Base-by-base conservation (phyloP, 306 rosid genomes). In the Citrullus colocynthis region DNA sequence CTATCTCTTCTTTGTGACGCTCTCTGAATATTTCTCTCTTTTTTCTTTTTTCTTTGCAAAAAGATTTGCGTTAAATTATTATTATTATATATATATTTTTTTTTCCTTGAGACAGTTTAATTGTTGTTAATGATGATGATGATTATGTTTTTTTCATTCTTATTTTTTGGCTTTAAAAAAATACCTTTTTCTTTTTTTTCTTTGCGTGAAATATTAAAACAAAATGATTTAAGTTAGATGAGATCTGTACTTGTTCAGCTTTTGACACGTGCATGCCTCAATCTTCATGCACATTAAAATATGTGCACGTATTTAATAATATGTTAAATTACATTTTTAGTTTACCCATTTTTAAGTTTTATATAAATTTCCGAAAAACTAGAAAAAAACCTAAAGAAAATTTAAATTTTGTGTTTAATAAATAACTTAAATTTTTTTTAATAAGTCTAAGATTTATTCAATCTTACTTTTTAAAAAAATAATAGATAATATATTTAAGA, bases 1-100 rank as follows among this genome's bases (percentile, higher is more conserved):
- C 88, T 79, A 67, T 44, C 75, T 44, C 74, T 73, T 80, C 71
- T 81, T 54, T 80, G 17, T 64, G 37, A 9, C 34, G 32, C 37
- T 24, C 78, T 82, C 74, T 80, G 74, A 60, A 20, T 6, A 4
- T 74, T 7, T 34, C 13, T 44, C 4, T 24, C 0, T 37, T 69
- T 42, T 52, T 16, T 17, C 9, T 74, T 51, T 34, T 30, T 16
- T 28, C 18, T 28, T 70, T 21, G 1, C 18, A 36, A 11, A 64
- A 36, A 34, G 52, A 6, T 66, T 66, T 8, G 14, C 10, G 30
- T 39, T 66, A 37, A 36, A 34, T 63, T 12, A 34, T 10, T 48
- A 48, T 41, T 34, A 34, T 73, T 49, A 24, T 24, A 24, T 24
- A 24, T 24, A 24, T 24, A 16, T 4, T 16, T 72, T 7, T 55